Evolutionary conservation across 192 early-diverging fungal genomes (phyloP).

Genomic region (Coemansia sp.): DNA sequence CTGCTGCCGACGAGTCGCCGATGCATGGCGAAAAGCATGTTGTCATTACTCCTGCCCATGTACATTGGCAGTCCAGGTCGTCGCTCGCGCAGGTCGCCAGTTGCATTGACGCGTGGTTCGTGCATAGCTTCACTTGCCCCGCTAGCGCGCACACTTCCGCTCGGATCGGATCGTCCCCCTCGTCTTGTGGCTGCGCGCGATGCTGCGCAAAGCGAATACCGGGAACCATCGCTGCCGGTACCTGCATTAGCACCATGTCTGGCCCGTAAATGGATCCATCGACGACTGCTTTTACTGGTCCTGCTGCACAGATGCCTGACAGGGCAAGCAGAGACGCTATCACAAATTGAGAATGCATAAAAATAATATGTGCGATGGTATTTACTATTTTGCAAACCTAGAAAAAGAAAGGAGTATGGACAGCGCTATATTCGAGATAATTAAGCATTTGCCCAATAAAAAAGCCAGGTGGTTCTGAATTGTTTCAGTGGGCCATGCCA

Average conservation of each 20-base stretch:
- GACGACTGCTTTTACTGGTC: neutral
- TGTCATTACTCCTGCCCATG: constrained; percentile 34
- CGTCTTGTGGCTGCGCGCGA: neutral
- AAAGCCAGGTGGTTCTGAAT: neutral
- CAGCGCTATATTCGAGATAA: neutral
- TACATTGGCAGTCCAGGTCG: constrained; percentile 51
- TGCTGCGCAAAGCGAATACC: neutral
- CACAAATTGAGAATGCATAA: neutral
- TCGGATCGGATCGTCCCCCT: neutral
- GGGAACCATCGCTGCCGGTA: neutral
- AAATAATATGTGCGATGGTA: neutral
- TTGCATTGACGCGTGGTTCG: constrained; percentile 48
- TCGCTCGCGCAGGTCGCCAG: constrained; percentile 37
- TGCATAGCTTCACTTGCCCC: constrained; percentile 46
- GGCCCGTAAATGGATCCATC: neutral
- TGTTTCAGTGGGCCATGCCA: neutral
- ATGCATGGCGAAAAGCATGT: constrained; percentile 47
- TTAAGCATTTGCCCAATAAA: too few species aligned
- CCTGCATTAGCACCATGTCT: neutral
- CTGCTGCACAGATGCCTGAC: neutral
- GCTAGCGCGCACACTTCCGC: constrained; percentile 26
- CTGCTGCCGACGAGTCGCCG: constrained; percentile 29
- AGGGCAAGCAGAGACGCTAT: neutral
- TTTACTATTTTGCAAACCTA: neutral
- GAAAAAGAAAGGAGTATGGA: neutral